phyloP scores from a whole-genome alignment of 2,329 filamentous ascomycete genomes.

The Sporothrix curviconia region DNA sequence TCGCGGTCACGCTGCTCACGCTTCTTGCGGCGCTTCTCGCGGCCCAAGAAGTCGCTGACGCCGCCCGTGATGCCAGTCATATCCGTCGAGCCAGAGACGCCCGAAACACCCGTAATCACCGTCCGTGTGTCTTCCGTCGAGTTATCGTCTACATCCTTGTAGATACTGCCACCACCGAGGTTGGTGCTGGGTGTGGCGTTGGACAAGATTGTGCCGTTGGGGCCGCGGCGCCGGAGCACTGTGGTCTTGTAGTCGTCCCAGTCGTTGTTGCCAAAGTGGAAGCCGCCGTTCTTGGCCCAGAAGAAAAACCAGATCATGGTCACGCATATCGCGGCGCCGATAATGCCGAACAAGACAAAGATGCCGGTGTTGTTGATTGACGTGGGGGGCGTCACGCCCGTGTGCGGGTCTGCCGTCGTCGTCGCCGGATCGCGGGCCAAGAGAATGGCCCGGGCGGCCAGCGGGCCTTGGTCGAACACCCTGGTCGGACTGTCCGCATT shows the following conservation, averaged over 20 bases:
- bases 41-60: constrained; percentile 47
- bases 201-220: constrained; percentile 78
- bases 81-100: constrained; percentile 18
- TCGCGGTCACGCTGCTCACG: constrained; percentile 49
- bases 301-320: constrained; percentile 95
- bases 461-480: constrained; percentile 32
- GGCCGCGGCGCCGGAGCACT: constrained; percentile 79
- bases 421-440: constrained; percentile 32
- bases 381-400: constrained; percentile 42
- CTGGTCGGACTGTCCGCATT: constrained; percentile 19
- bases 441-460: constrained; percentile 39
- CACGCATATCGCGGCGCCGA: constrained; percentile 70
- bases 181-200: constrained; percentile 77
- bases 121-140: constrained; percentile 37
- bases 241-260: constrained; percentile 99
- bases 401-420: constrained; percentile 33
- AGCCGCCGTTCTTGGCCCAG: constrained; percentile 94
- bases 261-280: constrained; percentile 75
- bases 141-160: constrained; percentile 59
- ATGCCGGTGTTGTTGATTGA: constrained; percentile 63
- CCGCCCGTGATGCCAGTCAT: constrained; percentile 53
- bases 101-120: constrained; percentile 18
- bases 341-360: constrained; percentile 77
- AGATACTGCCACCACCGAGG: constrained; percentile 81
- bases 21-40: constrained; percentile 47